phyloP scores from a whole-genome alignment of 1,284 basidiomycete species.

The Cryptococcus floricola region DNA sequence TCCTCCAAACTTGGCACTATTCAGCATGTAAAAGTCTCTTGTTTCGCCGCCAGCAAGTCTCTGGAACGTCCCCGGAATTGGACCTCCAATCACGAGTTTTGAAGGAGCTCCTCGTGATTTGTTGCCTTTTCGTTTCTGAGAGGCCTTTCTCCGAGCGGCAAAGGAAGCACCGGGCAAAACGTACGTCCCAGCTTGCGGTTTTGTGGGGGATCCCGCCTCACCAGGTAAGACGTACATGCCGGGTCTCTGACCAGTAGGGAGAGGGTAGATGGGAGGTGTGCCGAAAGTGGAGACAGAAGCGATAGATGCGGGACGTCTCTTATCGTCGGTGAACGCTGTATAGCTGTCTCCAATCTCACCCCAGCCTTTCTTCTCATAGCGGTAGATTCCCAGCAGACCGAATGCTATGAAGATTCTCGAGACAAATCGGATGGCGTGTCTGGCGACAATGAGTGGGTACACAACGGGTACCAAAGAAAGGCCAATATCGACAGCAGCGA shows the following conservation, averaged over 20 bases:
- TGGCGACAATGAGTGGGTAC: constrained; percentile 10
- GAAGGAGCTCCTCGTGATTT: not conserved
- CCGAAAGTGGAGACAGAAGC: constrained; percentile 4
- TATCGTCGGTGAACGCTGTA: not conserved
- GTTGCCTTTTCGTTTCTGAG: no score
- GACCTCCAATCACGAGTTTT: constrained; percentile 9
- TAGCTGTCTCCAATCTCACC: not conserved
- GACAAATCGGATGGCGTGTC: not conserved
- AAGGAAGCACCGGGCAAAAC: no score
- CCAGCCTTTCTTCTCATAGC: not conserved
- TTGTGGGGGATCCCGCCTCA: not conserved
- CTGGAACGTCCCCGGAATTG: constrained; percentile 13
- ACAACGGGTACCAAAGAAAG: not conserved
- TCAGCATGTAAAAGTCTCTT: constrained; percentile 6
- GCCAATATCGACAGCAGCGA: constrained; percentile 5
- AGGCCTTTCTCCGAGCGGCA: no score
- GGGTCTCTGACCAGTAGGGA: not conserved
- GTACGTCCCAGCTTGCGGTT: not conserved
- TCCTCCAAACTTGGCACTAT: constrained; percentile 1
- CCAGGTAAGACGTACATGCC: not conserved
- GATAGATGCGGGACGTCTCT: no score
- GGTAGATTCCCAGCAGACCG: constrained; percentile 1
- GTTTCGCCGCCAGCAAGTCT: constrained; percentile 6
- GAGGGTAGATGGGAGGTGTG: not conserved
- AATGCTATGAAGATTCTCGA: not conserved